These are phyloP conservation scores for Saprolegnia parasitica DNA, from an alignment of 352 stramenopile genomes.

Conservation along the genomic window DNA sequence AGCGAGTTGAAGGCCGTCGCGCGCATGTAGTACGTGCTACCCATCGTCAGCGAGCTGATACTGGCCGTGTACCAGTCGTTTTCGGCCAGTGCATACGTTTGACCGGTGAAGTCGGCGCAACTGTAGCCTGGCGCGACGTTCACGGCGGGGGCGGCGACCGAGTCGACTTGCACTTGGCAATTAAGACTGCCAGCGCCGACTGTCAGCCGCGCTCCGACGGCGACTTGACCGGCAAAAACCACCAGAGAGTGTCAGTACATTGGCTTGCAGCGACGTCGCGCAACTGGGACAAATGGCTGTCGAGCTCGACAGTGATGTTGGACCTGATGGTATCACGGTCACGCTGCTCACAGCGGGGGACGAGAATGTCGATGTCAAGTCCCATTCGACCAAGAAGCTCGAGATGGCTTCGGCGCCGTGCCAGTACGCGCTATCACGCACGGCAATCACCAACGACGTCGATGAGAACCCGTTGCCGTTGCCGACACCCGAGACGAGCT, in stretches of 20 bases:
- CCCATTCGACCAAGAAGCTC: slow-evolving; percentile 90
- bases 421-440: slow-evolving; percentile 65
- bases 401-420: slow-evolving; percentile 73
- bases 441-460: slow-evolving; percentile 50
- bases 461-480: slow-evolving; percentile 68
- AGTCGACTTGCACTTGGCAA: slow-evolving; percentile 49
- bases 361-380: slow-evolving; percentile 56
- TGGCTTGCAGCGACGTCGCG: slow-evolving; percentile 42
- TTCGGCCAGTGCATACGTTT: slow-evolving; percentile 45
- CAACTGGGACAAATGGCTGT: slow-evolving; percentile 47
- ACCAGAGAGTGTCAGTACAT: slow-evolving; percentile 21
- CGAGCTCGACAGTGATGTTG: slow-evolving; percentile 44
- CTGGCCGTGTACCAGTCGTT: slow-evolving; percentile 63
- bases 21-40: slow-evolving; percentile 82
- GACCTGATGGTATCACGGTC: slow-evolving; percentile 27
- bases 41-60: slow-evolving; percentile 84
- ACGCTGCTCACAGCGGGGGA: slow-evolving; percentile 41
- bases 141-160: slow-evolving; percentile 33
- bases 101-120: slow-evolving; percentile 44
- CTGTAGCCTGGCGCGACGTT: slow-evolving; percentile 40
- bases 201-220: slow-evolving; percentile 44
- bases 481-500: slow-evolving; percentile 38
- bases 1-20: slow-evolving; percentile 89
- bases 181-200: slow-evolving; percentile 44
- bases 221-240: not conserved